Evolutionary conservation across 2,329 filamentous ascomycete species (phyloP), one percentile per base, ranked within the genome.

Genomic region (Phialocephala subalpina): DNA sequence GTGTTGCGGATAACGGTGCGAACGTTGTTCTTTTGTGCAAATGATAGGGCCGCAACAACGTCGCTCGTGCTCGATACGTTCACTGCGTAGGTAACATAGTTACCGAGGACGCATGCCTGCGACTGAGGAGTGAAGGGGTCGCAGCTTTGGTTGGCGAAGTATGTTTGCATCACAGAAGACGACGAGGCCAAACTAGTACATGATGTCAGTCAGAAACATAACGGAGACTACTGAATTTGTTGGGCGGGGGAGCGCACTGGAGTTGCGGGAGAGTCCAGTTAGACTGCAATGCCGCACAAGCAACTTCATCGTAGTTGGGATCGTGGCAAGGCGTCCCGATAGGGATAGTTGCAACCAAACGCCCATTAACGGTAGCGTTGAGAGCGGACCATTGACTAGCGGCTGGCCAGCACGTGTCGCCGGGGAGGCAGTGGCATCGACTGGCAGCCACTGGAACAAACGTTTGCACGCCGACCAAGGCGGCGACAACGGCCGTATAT

Each of bases 1-100:
- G 85, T 87, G 69, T 87, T 87, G 66, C 83, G 81, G 66, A 88
- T 81, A 35, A 81, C 79, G 2, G 83, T 75, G 0, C 81, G 78
- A 55, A 83, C 74, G 55, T 81, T 80, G 20, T 77, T 68, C 53
- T 65, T 64, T 53, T 65, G 64, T 7, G 78, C 79, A 64, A 82
- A 82, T 3, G 72, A 69, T 16, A 81, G 68, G 6, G 77, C 80
- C 16, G 78, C 74, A 27, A 61, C 58, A 18, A 77, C 66, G 57
- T 76, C 70, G n/a, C 67, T 64, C 2, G 66, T 52, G 1, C 47
- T 58, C 14, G 68, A 68, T 1, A 73, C 76, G 49, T 75, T 73
- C 38, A 78, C 66, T 27, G 73, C 68, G 64, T 77, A 78, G 11
- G 40, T 18, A 16, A 79, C 73, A 62, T 80, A 81, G 25, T 75